Evolutionary conservation across 768 basidiomycete genomes (phyloP).

Genomic region (Mycena filopes): DNA sequence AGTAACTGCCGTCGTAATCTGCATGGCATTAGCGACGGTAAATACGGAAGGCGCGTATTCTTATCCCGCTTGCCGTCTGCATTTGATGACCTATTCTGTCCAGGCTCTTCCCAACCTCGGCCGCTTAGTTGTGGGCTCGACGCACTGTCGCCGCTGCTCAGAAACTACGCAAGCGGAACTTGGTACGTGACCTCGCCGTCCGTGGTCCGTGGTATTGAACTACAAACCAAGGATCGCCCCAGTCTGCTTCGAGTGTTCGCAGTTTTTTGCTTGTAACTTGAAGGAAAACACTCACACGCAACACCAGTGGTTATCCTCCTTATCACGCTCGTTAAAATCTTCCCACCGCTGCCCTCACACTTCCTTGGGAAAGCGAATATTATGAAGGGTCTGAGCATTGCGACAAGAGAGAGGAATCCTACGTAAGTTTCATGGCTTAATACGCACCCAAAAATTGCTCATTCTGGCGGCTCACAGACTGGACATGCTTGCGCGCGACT

Average conservation of each 20-base stretch:
- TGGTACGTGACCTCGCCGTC: conserved; percentile 7
- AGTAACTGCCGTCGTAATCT: conserved; percentile 24
- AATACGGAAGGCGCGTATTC: conserved; percentile 17
- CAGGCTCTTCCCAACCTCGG: conserved; percentile 20
- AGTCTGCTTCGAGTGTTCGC: conserved; percentile 32
- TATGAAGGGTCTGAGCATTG: conserved; percentile 17
- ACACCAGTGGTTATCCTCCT: conserved; percentile 24
- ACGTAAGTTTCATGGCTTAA: conserved; percentile 18
- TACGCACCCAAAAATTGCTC: too few relatives aligned
- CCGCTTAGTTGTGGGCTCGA: conserved; percentile 29
- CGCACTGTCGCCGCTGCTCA: background rate
- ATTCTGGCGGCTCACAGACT: conserved; percentile 4
- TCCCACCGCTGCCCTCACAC: conserved; percentile 14
- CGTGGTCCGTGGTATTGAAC: too few relatives aligned
- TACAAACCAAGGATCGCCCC: conserved; percentile 26
- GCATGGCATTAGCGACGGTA: background rate
- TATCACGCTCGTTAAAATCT: conserved; percentile 26
- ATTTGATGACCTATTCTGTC: background rate
- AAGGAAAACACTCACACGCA: background rate
- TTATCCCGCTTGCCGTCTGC: background rate
- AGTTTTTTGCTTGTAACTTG: background rate
- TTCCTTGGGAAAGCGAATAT: background rate
- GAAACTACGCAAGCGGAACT: conserved; percentile 26
- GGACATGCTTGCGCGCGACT: conserved; percentile 32
- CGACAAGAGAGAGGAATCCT: conserved; percentile 16